phyloP scores from a whole-genome alignment of 1,284 basidiomycete genomes.

The Papiliotrema terrestris region DNA sequence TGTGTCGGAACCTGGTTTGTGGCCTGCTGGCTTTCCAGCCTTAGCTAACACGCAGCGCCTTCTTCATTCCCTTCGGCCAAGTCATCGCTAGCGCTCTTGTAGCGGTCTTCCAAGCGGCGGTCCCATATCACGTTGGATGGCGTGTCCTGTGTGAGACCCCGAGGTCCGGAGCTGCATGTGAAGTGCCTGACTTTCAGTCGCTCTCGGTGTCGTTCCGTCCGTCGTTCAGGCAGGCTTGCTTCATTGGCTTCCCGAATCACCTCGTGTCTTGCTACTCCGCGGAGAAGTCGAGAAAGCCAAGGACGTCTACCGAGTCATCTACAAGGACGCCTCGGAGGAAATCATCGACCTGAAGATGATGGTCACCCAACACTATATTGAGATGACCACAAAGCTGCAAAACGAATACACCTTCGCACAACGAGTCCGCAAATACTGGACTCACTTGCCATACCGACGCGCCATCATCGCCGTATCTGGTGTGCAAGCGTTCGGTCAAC shows the following conservation, averaged over 20 bases:
- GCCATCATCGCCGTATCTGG: conserved; percentile 20
- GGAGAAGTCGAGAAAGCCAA: conserved; percentile 27
- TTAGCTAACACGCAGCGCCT: no score
- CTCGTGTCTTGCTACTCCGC: conserved; percentile 35
- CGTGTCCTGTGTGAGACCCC: conserved; percentile 7
- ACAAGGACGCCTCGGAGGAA: conserved; percentile 27
- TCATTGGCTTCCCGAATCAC: conserved; percentile 45
- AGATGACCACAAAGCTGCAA: conserved; percentile 14
- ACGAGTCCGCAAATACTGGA: conserved; percentile 13
- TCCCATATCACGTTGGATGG: conserved; percentile 19
- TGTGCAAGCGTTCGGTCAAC: conserved; percentile 23
- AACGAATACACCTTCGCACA: conserved; percentile 8
- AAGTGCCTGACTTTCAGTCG: conserved; percentile 23
- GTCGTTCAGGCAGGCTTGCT: conserved; percentile 35
- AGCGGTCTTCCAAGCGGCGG: conserved; percentile 18
- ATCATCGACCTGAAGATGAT: conserved; percentile 38
- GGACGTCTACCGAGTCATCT: conserved; percentile 24
- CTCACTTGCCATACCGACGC: conserved; percentile 19
- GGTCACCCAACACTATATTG: conserved; percentile 30
- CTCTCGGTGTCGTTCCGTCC: conserved; percentile 41
- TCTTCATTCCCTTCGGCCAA: conserved; percentile 45
- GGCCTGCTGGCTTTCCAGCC: no score
- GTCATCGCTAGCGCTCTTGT: conserved; percentile 37
- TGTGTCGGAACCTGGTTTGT: no score
- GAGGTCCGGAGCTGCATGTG: no score